Evolutionary conservation across 805 yeast species (phyloP), one percentile per base, ranked within the genome.

Genomic region (Metschnikowia noctiluminum): DNA sequence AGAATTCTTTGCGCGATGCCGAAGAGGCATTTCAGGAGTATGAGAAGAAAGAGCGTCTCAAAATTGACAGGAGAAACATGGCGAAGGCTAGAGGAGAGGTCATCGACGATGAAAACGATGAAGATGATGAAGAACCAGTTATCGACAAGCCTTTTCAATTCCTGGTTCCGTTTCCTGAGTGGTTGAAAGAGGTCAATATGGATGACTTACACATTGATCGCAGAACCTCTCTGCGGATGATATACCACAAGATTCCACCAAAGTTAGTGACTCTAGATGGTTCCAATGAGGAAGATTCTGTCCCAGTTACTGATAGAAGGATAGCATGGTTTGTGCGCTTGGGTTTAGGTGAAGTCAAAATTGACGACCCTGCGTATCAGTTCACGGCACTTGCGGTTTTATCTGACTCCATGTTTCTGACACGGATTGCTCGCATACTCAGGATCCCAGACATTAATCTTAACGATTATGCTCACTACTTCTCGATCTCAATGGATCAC

Each of bases 401-500:
- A 10, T 76, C 86, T 0, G 89, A 85, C 59, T 73, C 82, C 12
- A 74, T 78, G 48, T 74, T 79, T 48, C 62, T 84, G 42, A 71
- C 78, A 12, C 64, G 82, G 2, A 66, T 81, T 32, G 80, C 79
- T 55, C 73, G 85, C 49, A 66, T 78, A 45, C 75, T 81, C 46
- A 62, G 71, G 6, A 44, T 78, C 45, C 63, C 74, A 38, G 75
- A 46, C 16, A 54, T 61, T 15, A 60, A 63, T 49, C 46, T 58
- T 39, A 43, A 46, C 15, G 53, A 61, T 13, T 40, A 51, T 21
- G 55, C 57, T 13, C 65, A 63, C 42, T 73, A 71, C 35, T 75
- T 80, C 53, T 77, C 82, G 13, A 84, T 82, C 3, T 80, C 87
- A 21, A 63, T 85, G 53, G 90, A 85, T 55, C 90, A 85, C 59